Conservation (phyloP, 169 alveolate genomes). For the Cryptosporidium canis region DNA sequence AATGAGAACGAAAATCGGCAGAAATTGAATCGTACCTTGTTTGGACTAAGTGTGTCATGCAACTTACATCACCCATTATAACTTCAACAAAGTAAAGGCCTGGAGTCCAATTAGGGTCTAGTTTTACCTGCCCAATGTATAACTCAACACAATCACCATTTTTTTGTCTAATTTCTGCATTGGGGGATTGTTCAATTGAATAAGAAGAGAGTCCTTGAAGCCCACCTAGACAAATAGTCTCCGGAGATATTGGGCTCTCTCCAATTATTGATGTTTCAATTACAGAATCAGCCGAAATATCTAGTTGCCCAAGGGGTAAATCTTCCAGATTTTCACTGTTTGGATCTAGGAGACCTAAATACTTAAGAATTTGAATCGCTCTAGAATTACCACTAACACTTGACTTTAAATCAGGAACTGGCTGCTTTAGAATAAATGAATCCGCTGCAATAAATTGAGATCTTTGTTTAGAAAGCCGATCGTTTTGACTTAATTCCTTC, state of each 20-base stretch:
- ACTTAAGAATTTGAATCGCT: constrained; percentile 55
- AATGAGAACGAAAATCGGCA: constrained; percentile 71
- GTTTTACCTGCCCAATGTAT: constrained; percentile 64
- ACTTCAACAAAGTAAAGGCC: constrained; percentile 67
- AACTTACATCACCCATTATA: constrained; percentile 71
- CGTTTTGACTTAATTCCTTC: constrained; percentile 27
- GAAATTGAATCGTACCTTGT: constrained; percentile 55
- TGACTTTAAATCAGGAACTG: constrained; percentile 51
- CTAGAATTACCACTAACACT: constrained; percentile 60
- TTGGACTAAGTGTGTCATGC: constrained; percentile 71
- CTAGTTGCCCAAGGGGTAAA: constrained; percentile 64
- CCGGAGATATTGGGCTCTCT: constrained; percentile 66
- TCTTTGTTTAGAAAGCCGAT: constrained; percentile 26
- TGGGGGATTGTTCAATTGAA: constrained; percentile 16
- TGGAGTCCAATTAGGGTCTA: constrained; percentile 68
- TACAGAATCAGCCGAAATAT: constrained; percentile 54
- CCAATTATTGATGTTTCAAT: constrained; percentile 60
- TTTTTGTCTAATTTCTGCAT: constrained; percentile 7
- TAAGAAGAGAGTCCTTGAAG: constrained; percentile 63
- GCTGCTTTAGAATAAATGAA: constrained; percentile 59
- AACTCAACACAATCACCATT: constrained; percentile 66
- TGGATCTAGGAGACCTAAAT: constrained; percentile 52
- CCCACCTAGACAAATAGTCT: constrained; percentile 72
- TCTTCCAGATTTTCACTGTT: constrained; percentile 49
- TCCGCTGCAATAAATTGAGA: constrained; percentile 60